Conservation (phyloP, 148 eudicot genomes). For the Chenopodium album region DNA sequence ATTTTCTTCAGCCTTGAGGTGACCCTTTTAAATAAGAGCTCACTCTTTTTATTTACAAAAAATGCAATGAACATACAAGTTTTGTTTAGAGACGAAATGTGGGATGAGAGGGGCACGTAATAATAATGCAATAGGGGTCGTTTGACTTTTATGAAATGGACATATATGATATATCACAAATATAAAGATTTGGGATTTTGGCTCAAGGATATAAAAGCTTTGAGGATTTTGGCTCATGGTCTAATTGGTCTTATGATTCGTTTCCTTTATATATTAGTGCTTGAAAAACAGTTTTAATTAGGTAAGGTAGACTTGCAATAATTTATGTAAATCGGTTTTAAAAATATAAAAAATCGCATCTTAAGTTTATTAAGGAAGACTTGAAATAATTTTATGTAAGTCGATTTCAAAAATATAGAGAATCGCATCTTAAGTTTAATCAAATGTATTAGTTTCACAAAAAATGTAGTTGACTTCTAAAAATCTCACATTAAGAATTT, state of each 20-base stretch:
- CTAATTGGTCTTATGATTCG: neutral
- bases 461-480: too few relatives aligned
- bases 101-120: constrained; percentile 8
- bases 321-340: too few relatives aligned
- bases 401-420: too few relatives aligned
- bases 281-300: too few relatives aligned
- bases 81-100: neutral
- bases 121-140: neutral
- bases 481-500: too few relatives aligned
- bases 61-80: neutral
- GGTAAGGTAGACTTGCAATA: too few relatives aligned
- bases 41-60: neutral
- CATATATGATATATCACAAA: neutral
- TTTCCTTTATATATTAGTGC: too few relatives aligned
- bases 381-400: too few relatives aligned
- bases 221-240: neutral
- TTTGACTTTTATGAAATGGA: constrained; percentile 10
- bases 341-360: too few relatives aligned
- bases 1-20: neutral
- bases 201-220: neutral
- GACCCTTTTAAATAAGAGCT: neutral
- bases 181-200: neutral
- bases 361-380: too few relatives aligned
- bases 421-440: too few relatives aligned
- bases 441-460: too few relatives aligned